These are phyloP conservation scores for Amphirosellinia nigrospora DNA, from an alignment of 495 filamentous ascomycete species.

Conservation along the genomic window DNA sequence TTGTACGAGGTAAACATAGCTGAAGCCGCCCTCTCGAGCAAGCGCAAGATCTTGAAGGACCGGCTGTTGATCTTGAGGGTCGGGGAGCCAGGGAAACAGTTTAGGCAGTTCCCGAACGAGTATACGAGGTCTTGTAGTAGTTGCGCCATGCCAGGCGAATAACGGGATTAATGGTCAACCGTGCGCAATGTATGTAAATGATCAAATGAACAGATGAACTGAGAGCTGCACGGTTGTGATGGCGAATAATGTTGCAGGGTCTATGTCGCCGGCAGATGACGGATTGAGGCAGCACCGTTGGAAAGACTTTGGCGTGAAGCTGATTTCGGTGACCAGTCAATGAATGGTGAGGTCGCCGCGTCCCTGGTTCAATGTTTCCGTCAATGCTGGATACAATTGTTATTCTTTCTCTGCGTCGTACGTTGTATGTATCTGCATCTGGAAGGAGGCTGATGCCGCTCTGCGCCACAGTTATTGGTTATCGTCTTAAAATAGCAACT, in stretches of 20 bases:
- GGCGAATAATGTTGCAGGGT: neutral
- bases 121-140: conserved; percentile 88
- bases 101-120: conserved; percentile 90
- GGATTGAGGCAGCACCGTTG: conserved; percentile 1
- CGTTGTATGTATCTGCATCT: neutral
- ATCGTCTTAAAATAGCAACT: neutral
- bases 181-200: neutral
- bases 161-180: neutral
- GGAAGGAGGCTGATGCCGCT: neutral
- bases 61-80: conserved; percentile 94
- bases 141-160: conserved; percentile 69
- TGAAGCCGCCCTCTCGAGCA: conserved; percentile 97
- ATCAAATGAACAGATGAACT: neutral
- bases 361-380: neutral
- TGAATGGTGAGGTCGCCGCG: neutral
- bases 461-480: neutral
- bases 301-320: neutral
- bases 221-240: neutral
- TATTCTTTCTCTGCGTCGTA: conserved; percentile 9
- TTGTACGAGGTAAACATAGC: conserved; percentile 97
- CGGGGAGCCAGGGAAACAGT: conserved; percentile 91
- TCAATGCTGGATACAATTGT: neutral
- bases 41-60: conserved; percentile 91
- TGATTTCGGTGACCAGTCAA: neutral
- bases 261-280: neutral